These are phyloP conservation scores for Globisporangium orthogonon DNA, from an alignment of 352 stramenopile species.

Conservation along the genomic window DNA sequence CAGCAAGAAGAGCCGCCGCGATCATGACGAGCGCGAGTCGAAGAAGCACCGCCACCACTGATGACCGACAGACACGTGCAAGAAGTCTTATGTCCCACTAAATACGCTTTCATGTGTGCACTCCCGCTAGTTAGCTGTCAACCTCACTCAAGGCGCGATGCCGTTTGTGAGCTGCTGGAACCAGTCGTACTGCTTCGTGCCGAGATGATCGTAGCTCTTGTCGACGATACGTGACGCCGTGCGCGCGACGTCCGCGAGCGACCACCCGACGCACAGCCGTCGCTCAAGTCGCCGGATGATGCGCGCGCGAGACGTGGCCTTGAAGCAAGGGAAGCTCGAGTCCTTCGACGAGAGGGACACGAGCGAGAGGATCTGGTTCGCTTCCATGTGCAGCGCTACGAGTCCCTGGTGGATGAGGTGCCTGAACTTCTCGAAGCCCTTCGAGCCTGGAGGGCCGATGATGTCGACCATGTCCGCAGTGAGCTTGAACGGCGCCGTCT, in stretches of 20 bases:
- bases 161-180: conserved; percentile 87
- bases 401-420: conserved; percentile 91
- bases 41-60: conserved; percentile 14
- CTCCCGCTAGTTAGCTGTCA: not conserved
- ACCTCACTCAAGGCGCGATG: conserved; percentile 33
- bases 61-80: not conserved
- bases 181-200: conserved; percentile 83
- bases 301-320: conserved; percentile 23
- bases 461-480: conserved; percentile 96
- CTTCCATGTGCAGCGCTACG: conserved; percentile 90
- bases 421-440: conserved; percentile 89
- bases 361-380: conserved; percentile 89
- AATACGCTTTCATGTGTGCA: not conserved
- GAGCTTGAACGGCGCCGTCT: conserved; percentile 97
- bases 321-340: conserved; percentile 94
- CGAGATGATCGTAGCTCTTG: conserved; percentile 69
- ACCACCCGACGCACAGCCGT: conserved; percentile 51
- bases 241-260: conserved; percentile 42
- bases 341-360: conserved; percentile 88
- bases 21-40: conserved; percentile 16
- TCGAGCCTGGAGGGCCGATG: conserved; percentile 73
- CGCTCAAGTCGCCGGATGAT: conserved; percentile 46
- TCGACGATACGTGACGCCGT: conserved; percentile 55
- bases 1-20: conserved; percentile 21
- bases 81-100: too few relatives aligned